A percentile compares a stretch with the other conserved stretches of the same genome.
Conservation (phyloP, 495 filamentous ascomycete genomes). For the Amorphotheca resinae region DNA sequence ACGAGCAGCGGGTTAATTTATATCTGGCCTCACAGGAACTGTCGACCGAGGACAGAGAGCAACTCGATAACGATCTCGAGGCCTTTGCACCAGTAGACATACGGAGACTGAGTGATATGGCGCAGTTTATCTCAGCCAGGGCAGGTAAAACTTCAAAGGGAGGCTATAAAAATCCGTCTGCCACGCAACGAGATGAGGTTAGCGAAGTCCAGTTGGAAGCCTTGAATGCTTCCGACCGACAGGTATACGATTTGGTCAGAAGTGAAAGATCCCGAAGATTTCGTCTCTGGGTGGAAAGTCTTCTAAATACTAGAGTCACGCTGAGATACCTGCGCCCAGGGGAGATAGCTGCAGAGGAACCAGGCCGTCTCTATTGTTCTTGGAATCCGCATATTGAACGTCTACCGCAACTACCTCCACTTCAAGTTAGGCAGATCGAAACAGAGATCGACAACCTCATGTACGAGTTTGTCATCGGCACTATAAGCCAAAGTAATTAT, state of each 20-base stretch:
- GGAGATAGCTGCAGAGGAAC: not conserved
- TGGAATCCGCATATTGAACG: not conserved
- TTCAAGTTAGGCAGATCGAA: not conserved
- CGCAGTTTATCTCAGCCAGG: not conserved
- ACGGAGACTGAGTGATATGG: not conserved
- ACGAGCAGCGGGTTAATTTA: not conserved
- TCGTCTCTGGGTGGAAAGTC: not conserved
- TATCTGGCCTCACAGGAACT: not conserved
- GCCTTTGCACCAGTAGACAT: not conserved
- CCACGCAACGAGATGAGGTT: not conserved
- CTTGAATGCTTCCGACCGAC: not conserved
- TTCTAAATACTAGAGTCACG: not conserved
- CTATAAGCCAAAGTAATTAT: not conserved
- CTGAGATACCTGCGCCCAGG: not conserved
- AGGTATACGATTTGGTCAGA: not conserved
- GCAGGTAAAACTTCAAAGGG: not conserved
- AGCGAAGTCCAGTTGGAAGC: not conserved
- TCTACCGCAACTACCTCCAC: not conserved
- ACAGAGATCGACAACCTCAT: not conserved
- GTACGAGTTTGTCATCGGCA: not conserved
- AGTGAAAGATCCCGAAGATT: not conserved
- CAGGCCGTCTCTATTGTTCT: not conserved
- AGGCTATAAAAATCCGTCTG: not conserved
- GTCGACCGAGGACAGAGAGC: not conserved
- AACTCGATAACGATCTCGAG: not conserved